Percentiles rank a stretch among this genome's conserved stretches.
These are phyloP conservation scores for Uronychia setigera DNA, from an alignment of 73 alveolate genomes.

Conservation along the genomic window DNA sequence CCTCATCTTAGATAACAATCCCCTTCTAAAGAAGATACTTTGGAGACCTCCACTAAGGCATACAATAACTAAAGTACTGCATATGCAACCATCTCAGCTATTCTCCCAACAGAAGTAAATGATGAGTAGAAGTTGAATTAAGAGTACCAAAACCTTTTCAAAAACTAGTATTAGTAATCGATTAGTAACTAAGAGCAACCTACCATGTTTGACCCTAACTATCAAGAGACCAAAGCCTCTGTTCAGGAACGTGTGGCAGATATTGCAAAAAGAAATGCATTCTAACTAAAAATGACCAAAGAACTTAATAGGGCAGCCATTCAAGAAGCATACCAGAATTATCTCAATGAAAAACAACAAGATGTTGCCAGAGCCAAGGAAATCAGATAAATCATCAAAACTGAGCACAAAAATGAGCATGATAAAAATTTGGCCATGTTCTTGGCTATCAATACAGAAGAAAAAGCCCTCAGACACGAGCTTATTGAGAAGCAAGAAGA, in stretches of 20 bases:
- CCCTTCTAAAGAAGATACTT: no score
- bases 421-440: conserved; percentile 33
- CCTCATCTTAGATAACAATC: not conserved
- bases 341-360: conserved; percentile 19
- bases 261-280: not conserved
- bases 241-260: not conserved
- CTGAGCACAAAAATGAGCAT: conserved; percentile 41
- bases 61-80: no score
- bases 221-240: no score
- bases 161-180: no score
- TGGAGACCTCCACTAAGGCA: no score
- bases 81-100: no score
- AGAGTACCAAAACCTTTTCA: no score
- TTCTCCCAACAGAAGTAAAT: no score
- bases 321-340: not conserved
- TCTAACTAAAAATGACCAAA: not conserved
- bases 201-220: no score
- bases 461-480: conserved; percentile 37
- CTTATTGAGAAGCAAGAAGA: conserved; percentile 47
- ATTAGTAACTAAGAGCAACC: no score
- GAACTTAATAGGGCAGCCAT: not conserved
- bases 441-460: conserved; percentile 44
- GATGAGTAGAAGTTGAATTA: no score
- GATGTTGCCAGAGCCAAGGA: conserved; percentile 39
- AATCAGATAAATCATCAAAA: conserved; percentile 28